A percentile compares a stretch with the other conserved stretches of the same genome.
Evolutionary conservation across 306 rosid genomes (phyloP).

Genomic region (Crotalaria pallida): DNA sequence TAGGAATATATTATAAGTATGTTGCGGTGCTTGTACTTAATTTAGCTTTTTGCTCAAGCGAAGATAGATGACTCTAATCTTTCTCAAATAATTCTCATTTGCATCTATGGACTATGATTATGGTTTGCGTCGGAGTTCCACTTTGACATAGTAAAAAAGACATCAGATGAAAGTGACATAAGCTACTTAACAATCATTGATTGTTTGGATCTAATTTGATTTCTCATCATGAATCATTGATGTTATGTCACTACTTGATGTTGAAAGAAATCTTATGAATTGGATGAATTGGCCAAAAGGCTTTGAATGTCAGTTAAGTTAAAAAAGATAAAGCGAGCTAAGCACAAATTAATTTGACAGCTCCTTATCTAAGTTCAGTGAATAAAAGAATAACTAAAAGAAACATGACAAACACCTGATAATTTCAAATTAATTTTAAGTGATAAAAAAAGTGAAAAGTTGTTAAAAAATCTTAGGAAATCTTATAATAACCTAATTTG

Average conservation of each 20-base stretch:
- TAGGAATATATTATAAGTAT: neutral
- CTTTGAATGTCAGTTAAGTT: neutral
- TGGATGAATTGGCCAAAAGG: neutral
- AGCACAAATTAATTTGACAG: neutral
- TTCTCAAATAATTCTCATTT: slow-evolving; percentile 3
- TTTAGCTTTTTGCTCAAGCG: slow-evolving; percentile 23
- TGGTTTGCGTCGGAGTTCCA: neutral
- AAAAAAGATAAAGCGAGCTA: neutral
- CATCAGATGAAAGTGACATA: slow-evolving; percentile 15
- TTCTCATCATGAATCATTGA: neutral
- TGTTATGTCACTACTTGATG: neutral
- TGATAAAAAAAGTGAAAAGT: neutral
- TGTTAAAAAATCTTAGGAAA: neutral
- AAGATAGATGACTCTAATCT: slow-evolving; percentile 21
- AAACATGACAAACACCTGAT: neutral
- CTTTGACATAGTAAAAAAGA: slow-evolving; percentile 9
- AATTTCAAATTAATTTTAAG: neutral
- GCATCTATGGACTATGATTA: neutral
- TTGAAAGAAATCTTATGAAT: neutral
- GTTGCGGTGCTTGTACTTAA: slow-evolving; percentile 12
- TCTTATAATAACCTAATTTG: neutral
- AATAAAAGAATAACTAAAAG: neutral
- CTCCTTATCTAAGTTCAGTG: neutral
- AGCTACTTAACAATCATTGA: slow-evolving; percentile 3
- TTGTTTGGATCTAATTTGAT: slow-evolving; percentile 3